Conservation (phyloP, 805 yeast genomes). For the Debaryomyces maramus region DNA sequence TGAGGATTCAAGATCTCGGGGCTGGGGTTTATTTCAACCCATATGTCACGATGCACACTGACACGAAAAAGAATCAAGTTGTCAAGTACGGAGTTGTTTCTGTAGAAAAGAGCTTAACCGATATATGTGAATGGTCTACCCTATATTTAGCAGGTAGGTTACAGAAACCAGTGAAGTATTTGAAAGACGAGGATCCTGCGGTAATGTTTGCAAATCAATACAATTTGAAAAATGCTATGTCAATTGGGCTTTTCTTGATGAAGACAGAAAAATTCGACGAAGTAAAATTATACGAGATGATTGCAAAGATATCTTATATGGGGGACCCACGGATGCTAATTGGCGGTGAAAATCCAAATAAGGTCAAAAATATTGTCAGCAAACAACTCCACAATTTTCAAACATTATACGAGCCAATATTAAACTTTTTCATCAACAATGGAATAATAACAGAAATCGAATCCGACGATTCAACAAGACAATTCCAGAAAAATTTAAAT, state of each 20-base stretch:
- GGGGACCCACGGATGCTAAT: slow-evolving; percentile 88
- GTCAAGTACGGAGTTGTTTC: slow-evolving; percentile 89
- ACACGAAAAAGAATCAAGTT: slow-evolving; percentile 21
- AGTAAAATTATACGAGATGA: slow-evolving; percentile 67
- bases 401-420: slow-evolving; percentile 68
- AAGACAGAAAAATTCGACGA: slow-evolving; percentile 50
- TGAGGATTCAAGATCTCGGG: slow-evolving; percentile 64
- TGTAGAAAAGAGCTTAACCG: slow-evolving; percentile 57
- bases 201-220: slow-evolving; percentile 68
- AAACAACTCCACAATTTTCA: slow-evolving; percentile 73
- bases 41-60: slow-evolving; percentile 58
- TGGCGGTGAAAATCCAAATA: slow-evolving; percentile 90
- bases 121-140: slow-evolving; percentile 80
- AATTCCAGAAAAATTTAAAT: slow-evolving; percentile 14
- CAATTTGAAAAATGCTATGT: slow-evolving; percentile 76
- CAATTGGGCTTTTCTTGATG: slow-evolving; percentile 60
- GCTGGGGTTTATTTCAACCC: slow-evolving; percentile 97
- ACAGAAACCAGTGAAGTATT: slow-evolving; percentile 86
- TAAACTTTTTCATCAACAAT: slow-evolving; percentile 21
- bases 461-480: slow-evolving; percentile 10
- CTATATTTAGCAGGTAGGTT: slow-evolving; percentile 89
- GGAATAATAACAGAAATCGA: slow-evolving; percentile 17
- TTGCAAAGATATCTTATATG: slow-evolving; percentile 77
- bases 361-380: slow-evolving; percentile 78
- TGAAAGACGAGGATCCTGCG: slow-evolving; percentile 58